Base-by-base conservation (phyloP, 1,284 basidiomycete species). In the Ceraceosorus guamensis region DNA sequence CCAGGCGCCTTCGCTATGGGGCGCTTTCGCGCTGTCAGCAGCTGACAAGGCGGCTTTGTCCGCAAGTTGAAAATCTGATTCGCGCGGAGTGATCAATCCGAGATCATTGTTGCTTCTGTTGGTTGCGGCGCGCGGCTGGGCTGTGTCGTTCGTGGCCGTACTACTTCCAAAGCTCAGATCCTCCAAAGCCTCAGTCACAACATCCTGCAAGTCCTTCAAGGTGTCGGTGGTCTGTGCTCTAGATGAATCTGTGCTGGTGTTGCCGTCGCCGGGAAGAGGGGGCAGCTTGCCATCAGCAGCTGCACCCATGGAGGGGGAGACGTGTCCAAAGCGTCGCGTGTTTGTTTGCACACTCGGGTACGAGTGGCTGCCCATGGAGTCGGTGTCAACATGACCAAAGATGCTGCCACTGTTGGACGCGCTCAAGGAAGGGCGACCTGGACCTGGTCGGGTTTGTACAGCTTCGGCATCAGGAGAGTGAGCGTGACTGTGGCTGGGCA, bases 201-300 rank as follows among this genome's bases (percentile, higher is more conserved):
- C 66, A 6, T 65, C 62, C 35, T 68, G 65, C 13, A 71, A 53
- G 13, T 70, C 62, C 14, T 64, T 59, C 56, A 70, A 68, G 39
- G 44, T 46, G 16, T 30, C 34, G 35, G 24, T 31, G 49, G n/a
- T 35, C 49, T n/a, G 31, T 24, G 24, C 24, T 24, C 24, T 24
- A 24, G 24, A 24, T 24, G 24, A 24, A 24, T 24, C 24, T 24
- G 24, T 24, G 24, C 24, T 24, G 24, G 24, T 24, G 24, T 24
- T 3, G 24, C 24, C 24, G 24, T 24, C 24, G 24, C 24, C 2
- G 24, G 24, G 24, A 24, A 24, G 2, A 24, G 24, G 24, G 24
- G 24, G 24, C 24, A 24, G 24, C 24, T 24, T 24, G 24, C 24
- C 24, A 24, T 24, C 45, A 46, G 45, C 14, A 8, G 16, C 45